phyloP scores from a whole-genome alignment of 2,329 filamentous ascomycete genomes.

The Monosporascus sp. region DNA sequence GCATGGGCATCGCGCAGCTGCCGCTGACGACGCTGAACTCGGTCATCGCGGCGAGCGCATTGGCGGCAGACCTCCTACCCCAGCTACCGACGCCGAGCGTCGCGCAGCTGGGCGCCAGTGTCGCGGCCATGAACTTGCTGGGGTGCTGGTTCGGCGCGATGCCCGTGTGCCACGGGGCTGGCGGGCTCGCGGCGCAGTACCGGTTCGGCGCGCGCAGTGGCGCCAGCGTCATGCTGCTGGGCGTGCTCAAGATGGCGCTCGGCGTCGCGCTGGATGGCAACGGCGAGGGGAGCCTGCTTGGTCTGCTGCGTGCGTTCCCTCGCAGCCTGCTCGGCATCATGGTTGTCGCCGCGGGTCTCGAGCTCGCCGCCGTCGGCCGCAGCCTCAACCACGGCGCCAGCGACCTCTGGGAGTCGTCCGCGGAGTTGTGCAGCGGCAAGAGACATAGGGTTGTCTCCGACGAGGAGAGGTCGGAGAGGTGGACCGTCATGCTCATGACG shows the following conservation, averaged over 20 bases:
- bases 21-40: constrained; percentile 92
- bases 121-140: constrained; percentile 76
- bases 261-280: constrained; percentile 57
- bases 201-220: constrained; percentile 88
- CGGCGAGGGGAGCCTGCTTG: constrained; percentile 67
- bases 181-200: constrained; percentile 84
- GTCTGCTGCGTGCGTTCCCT: constrained; percentile 68
- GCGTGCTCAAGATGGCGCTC: constrained; percentile 67
- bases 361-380: constrained; percentile 80
- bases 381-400: constrained; percentile 69
- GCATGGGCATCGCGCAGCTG: constrained; percentile 75
- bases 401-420: constrained; percentile 54
- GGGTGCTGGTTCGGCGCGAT: constrained; percentile 91
- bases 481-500: constrained; percentile 88
- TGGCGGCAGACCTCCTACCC: constrained; percentile 74
- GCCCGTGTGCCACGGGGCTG: constrained; percentile 92
- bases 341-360: constrained; percentile 83
- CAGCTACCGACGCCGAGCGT: constrained; percentile 61
- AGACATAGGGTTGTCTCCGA: constrained; percentile 53
- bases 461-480: constrained; percentile 66
- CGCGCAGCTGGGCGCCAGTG: constrained; percentile 74
- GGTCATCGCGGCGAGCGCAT: constrained; percentile 77
- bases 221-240: constrained; percentile 75
- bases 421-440: constrained; percentile 35
- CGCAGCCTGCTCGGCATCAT: constrained; percentile 75